Evolutionary conservation across 176 grass and related monocot species (phyloP).

Genomic region (Thalia dealbata): DNA sequence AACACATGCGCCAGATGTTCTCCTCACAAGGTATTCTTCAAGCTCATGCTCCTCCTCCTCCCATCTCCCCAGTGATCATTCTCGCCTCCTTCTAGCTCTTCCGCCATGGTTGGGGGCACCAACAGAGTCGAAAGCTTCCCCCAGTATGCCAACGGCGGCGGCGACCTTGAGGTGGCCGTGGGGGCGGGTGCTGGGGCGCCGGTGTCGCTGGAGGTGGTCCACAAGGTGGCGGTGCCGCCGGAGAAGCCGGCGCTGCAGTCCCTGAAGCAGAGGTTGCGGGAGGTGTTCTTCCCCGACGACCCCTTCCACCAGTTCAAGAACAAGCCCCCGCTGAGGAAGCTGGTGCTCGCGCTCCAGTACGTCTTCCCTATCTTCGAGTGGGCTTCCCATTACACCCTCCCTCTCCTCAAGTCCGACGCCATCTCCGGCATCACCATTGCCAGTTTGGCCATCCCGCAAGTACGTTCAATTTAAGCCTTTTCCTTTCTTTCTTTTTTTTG

Average conservation of each 20-base stretch:
- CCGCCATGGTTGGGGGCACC: background rate
- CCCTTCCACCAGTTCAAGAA: conserved; percentile 97
- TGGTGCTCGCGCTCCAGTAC: conserved; percentile 74
- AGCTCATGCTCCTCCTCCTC: background rate
- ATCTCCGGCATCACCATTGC: conserved; percentile 97
- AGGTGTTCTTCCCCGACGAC: conserved; percentile 98
- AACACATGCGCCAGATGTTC: background rate
- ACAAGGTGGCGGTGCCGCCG: conserved; percentile 74
- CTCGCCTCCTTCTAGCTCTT: no score
- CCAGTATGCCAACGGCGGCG: conserved; percentile 22
- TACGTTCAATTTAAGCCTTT: background rate
- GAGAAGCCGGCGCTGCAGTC: conserved; percentile 27
- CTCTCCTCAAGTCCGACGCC: conserved; percentile 81
- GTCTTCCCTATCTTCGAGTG: conserved; percentile 94
- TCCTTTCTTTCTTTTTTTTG: no score
- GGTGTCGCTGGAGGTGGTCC: conserved; percentile 34
- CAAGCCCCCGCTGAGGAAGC: conserved; percentile 46
- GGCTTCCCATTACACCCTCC: conserved; percentile 61
- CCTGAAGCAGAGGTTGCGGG: conserved; percentile 50
- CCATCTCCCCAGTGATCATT: background rate
- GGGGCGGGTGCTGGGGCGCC: no score
- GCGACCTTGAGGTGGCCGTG: no score
- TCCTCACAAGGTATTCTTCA: background rate
- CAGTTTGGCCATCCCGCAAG: conserved; percentile 95
- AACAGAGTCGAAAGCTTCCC: conserved; percentile 58